phyloP scores from a whole-genome alignment of 345 rosid genomes.

The Atalantia buxifolia region DNA sequence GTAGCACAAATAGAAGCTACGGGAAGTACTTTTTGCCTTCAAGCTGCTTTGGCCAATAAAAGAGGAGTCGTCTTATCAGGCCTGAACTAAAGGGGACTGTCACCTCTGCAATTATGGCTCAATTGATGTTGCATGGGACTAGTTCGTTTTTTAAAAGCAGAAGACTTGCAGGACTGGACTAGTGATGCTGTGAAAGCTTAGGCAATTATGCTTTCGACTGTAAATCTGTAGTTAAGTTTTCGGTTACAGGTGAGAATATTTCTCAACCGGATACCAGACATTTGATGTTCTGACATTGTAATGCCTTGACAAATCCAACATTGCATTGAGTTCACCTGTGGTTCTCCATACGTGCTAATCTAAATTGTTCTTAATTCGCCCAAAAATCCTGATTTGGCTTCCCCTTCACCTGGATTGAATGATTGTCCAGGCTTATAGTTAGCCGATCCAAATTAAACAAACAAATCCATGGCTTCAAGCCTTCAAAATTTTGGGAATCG shows the following conservation, averaged over 20 bases:
- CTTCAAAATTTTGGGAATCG: not conserved
- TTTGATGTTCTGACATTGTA: conserved; percentile 26
- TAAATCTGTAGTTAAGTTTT: conserved; percentile 40
- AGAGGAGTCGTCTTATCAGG: not conserved
- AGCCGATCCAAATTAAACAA: not conserved
- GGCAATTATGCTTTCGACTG: conserved; percentile 29
- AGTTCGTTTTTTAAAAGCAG: not conserved
- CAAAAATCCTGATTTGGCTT: not conserved
- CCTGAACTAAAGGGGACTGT: not conserved
- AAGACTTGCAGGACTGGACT: not conserved
- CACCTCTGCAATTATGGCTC: not conserved
- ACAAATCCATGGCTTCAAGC: not conserved
- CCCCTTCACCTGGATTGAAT: not conserved
- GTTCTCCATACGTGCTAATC: not conserved
- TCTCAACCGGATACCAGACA: conserved; percentile 21
- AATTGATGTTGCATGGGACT: conserved; percentile 16
- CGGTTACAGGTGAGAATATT: conserved; percentile 29
- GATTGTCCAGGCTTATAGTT: not conserved
- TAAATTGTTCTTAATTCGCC: not conserved
- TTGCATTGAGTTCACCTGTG: conserved; percentile 22
- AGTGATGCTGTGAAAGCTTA: conserved; percentile 3
- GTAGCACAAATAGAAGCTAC: conserved; percentile 8
- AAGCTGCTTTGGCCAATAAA: conserved; percentile 18
- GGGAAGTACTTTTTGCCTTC: conserved; percentile 4
- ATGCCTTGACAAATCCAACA: conserved; percentile 11